Evolutionary conservation across 2,329 filamentous ascomycete genomes (phyloP).

Genomic region (Cytospora paraplurivora): DNA sequence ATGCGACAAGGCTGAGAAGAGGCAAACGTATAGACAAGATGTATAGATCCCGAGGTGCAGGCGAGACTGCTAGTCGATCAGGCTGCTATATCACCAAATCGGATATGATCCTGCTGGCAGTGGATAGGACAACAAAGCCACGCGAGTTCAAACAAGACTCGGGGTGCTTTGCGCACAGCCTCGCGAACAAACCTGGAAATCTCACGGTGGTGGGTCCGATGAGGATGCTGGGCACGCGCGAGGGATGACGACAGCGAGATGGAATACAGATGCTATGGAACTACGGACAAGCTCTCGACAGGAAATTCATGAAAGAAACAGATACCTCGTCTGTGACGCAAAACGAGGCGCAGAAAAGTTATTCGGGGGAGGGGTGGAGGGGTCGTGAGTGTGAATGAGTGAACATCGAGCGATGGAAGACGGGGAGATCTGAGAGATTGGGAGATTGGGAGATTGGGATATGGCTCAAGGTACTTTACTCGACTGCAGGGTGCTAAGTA

Average conservation of each 20-base stretch:
- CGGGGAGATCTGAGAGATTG: too few relatives aligned
- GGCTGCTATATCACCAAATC: background rate
- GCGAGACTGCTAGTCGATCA: background rate
- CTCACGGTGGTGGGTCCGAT: background rate
- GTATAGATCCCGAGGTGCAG: too few relatives aligned
- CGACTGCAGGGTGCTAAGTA: too few relatives aligned
- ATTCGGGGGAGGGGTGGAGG: too few relatives aligned
- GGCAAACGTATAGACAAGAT: too few relatives aligned
- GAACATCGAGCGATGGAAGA: too few relatives aligned
- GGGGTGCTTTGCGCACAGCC: background rate
- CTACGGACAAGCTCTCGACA: conserved; percentile 5
- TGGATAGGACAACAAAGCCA: background rate
- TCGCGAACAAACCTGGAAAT: background rate
- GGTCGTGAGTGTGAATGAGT: too few relatives aligned
- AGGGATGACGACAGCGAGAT: conserved; percentile 10
- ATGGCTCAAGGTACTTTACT: too few relatives aligned
- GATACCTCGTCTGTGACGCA: conserved; percentile 27
- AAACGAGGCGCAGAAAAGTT: background rate
- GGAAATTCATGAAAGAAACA: conserved; percentile 1
- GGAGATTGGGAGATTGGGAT: too few relatives aligned
- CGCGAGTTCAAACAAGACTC: background rate
- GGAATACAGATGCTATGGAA: background rate
- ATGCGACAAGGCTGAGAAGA: background rate
- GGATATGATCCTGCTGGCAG: background rate
- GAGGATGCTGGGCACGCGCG: conserved; percentile 29